Conservation (phyloP, 2,329 filamentous ascomycete species). For the Blumeria graminis region DNA sequence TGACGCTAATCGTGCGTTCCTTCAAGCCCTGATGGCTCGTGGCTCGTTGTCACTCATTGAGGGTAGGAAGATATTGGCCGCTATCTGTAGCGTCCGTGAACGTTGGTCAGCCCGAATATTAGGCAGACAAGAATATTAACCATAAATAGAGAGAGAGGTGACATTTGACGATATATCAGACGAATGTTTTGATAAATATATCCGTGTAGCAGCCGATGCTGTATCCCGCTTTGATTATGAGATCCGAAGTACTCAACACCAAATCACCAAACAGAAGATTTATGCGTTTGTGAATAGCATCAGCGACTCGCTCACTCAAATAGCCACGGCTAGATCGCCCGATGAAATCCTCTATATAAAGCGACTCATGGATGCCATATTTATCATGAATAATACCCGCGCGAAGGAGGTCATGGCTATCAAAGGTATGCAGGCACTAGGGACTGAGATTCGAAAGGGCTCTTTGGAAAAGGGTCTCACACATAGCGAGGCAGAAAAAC, state of each 20-base stretch:
- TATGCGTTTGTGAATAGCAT: slow-evolving; percentile 76
- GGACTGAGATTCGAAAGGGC: slow-evolving; percentile 41
- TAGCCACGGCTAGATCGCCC: slow-evolving; percentile 55
- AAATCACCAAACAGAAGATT: slow-evolving; percentile 38
- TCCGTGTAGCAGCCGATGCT: slow-evolving; percentile 44
- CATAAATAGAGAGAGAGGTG: slow-evolving; percentile 20
- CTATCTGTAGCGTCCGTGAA: slow-evolving; percentile 34
- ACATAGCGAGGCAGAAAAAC: slow-evolving; percentile 50
- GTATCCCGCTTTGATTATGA: slow-evolving; percentile 70
- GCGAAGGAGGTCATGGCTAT: slow-evolving; percentile 68
- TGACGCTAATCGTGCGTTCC: slow-evolving; percentile 61
- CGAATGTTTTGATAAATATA: slow-evolving; percentile 41
- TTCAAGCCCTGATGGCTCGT: slow-evolving; percentile 67
- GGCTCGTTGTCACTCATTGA: slow-evolving; percentile 55
- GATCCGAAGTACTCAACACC: slow-evolving; percentile 51
- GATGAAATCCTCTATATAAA: slow-evolving; percentile 85
- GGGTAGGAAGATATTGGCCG: slow-evolving; percentile 48
- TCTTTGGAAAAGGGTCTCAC: slow-evolving; percentile 34
- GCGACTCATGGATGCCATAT: slow-evolving; percentile 72
- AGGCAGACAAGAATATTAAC: slow-evolving; percentile 1
- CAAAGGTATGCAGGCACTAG: slow-evolving; percentile 49
- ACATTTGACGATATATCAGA: slow-evolving; percentile 39
- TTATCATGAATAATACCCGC: slow-evolving; percentile 62
- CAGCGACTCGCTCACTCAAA: slow-evolving; percentile 62
- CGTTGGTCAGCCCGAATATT: slow-evolving; percentile 4